Base-by-base conservation (phyloP, 1,284 basidiomycete genomes). In the Neolentinus lepideus region DNA sequence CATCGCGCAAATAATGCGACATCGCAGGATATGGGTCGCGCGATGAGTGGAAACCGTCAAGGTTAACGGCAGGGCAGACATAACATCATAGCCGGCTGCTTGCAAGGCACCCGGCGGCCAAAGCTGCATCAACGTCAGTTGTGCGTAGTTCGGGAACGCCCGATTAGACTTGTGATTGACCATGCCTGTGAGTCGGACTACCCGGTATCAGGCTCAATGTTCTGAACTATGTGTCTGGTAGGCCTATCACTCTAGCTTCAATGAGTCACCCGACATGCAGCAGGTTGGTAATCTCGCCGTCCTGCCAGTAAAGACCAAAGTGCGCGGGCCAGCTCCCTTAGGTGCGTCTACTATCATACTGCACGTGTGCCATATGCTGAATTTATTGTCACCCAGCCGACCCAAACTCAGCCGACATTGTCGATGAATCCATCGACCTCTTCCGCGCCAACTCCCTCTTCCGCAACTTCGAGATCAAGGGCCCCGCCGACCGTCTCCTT, bases 391-490 rank as follows among this genome's bases (percentile, higher is more conserved):
- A 43, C 46, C 43, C 63, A 86, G 92, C 90, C 62, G 92, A 96
- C 69, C 78, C 85, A 0, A 80, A 82, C 11, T 77, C 85, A 59
- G 80, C 84, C 43, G 97, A 99, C 71, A 94, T 99, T 64, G 83
- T 99, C 62, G 95, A 98, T 71, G 97, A 99, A 75, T 88, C 94
- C 2, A 79, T 99, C 54, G 93, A 98, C 74, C 85, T 99, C 57
- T 99, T 99, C 77, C 90, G 97, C 53, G 95, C 97, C 67, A 99
- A 99, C 75, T 97, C 94, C 50, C 88, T 99, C 59, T 99, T 99
- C 76, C 90, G 97, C 67, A 99, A 99, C 78, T 99, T 99, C 69
- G 97, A 99, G 78, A 99, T 99, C 84, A 98, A 98, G 74, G 93
- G 97, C 25, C 89, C 92, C 54, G 96, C 95, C 51, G 97, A 99